These are phyloP conservation scores for Eutypa lata DNA, from an alignment of 2,329 filamentous ascomycete species.

Conservation along the genomic window DNA sequence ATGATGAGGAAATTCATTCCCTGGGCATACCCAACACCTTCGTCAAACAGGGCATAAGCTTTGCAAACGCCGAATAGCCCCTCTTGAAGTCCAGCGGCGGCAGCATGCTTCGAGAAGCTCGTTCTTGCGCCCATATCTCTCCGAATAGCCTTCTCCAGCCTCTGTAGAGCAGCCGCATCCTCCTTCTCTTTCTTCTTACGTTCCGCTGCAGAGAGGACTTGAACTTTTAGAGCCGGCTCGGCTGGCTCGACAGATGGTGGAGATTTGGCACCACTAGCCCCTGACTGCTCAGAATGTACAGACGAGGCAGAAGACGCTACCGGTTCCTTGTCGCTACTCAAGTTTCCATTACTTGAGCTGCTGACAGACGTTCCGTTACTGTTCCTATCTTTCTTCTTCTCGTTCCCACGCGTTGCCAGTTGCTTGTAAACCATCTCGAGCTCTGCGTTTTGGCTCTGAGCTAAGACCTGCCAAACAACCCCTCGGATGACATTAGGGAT, in stretches of 20 bases:
- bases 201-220: conserved; percentile 61
- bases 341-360: conserved; percentile 50
- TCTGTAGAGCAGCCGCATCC: conserved; percentile 69
- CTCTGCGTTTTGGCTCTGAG: conserved; percentile 91
- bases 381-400: conserved; percentile 67
- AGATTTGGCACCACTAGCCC: conserved; percentile 49
- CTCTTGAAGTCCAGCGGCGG: conserved; percentile 87
- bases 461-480: conserved; percentile 98
- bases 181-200: conserved; percentile 78
- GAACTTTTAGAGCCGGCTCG: conserved; percentile 63
- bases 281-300: conserved; percentile 73
- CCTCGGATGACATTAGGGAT: conserved; percentile 94
- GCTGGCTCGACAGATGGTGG: conserved; percentile 59
- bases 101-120: conserved; percentile 94
- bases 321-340: conserved; percentile 62
- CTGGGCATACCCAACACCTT: conserved; percentile 92
- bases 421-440: conserved; percentile 85
- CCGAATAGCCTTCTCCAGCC: conserved; percentile 87
- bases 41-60: conserved; percentile 93
- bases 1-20: conserved; percentile 99
- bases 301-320: conserved; percentile 79
- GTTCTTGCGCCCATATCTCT: conserved; percentile 89
- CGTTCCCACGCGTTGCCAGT: conserved; percentile 73
- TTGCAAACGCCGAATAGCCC: conserved; percentile 95
- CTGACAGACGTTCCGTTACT: conserved; percentile 53